phyloP scores from a whole-genome alignment of 106 monocot genomes.

The Hemerocallis citrina region DNA sequence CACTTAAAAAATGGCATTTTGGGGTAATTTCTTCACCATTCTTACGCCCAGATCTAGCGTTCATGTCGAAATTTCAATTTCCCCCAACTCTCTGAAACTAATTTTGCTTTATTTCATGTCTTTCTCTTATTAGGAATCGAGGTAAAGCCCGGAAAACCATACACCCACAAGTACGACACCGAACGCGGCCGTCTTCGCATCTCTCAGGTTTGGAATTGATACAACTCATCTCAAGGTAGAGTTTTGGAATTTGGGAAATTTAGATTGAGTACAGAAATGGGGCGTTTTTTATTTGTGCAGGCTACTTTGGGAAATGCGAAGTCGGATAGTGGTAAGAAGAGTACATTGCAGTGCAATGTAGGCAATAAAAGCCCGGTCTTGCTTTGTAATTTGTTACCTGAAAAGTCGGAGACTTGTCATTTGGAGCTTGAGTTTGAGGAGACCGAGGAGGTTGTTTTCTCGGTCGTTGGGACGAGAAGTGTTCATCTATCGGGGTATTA shows the following conservation, averaged over 20 bases:
- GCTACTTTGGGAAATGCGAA: conserved; percentile 62
- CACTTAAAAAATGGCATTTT: conserved; percentile 39
- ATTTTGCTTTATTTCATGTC: background rate
- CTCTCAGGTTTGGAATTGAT: conserved; percentile 46
- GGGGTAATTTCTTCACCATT: conserved; percentile 36
- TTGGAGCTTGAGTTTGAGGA: conserved; percentile 94
- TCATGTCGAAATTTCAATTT: too few species aligned
- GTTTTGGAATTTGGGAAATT: too few species aligned
- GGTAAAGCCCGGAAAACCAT: conserved; percentile 74
- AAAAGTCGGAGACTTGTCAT: conserved; percentile 46
- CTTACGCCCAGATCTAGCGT: background rate
- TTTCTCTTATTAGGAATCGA: conserved; percentile 60
- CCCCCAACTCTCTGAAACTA: too few species aligned
- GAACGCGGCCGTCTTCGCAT: conserved; percentile 63
- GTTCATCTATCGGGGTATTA: conserved; percentile 77
- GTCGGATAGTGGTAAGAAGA: conserved; percentile 22
- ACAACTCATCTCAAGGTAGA: background rate
- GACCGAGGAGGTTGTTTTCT: conserved; percentile 58
- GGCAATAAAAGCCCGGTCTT: conserved; percentile 54
- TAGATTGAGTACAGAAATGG: too few species aligned
- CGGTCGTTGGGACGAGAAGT: conserved; percentile 68
- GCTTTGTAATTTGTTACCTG: conserved; percentile 59
- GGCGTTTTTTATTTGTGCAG: conserved; percentile 36
- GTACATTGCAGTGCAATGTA: conserved; percentile 68
- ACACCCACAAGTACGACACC: conserved; percentile 38